These are phyloP conservation scores for Aspergillus proliferans DNA, from an alignment of 2,329 filamentous ascomycete species.

Conservation along the genomic window DNA sequence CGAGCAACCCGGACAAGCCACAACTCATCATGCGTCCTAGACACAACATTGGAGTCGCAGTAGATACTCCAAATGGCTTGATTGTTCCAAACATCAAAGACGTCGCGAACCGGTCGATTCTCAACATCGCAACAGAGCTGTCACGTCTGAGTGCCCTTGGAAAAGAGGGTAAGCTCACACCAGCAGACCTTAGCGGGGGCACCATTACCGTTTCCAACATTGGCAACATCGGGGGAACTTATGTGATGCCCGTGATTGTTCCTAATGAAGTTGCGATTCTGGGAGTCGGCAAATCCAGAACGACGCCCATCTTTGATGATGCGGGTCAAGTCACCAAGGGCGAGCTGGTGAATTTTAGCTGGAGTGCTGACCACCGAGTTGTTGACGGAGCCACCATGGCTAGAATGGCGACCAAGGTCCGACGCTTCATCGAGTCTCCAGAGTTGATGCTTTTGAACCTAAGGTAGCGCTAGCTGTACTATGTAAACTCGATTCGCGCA, in stretches of 20 bases:
- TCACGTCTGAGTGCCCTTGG: constrained; percentile 67
- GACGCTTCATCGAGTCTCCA: constrained; percentile 72
- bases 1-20: constrained; percentile 57
- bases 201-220: constrained; percentile 98
- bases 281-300: constrained; percentile 74
- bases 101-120: constrained; percentile 69
- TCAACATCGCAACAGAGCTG: constrained; percentile 72
- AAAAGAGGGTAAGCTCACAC: constrained; percentile 64
- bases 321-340: constrained; percentile 59
- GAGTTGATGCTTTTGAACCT: constrained; percentile 81
- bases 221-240: constrained; percentile 87
- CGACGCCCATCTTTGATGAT: constrained; percentile 69
- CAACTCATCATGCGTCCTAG: constrained; percentile 69
- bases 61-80: constrained; percentile 84
- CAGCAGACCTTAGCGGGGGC: constrained; percentile 71
- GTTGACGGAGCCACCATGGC: constrained; percentile 95
- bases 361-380: constrained; percentile 91
- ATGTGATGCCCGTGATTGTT: constrained; percentile 85
- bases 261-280: constrained; percentile 87
- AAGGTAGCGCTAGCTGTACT: constrained; percentile 44
- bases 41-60: constrained; percentile 93
- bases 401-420: constrained; percentile 75
- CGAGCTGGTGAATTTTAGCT: constrained; percentile 85
- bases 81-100: constrained; percentile 88
- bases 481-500: too few relatives aligned